Base-by-base conservation (phyloP, 441 rosid genomes). In the Jatropha podagrica region DNA sequence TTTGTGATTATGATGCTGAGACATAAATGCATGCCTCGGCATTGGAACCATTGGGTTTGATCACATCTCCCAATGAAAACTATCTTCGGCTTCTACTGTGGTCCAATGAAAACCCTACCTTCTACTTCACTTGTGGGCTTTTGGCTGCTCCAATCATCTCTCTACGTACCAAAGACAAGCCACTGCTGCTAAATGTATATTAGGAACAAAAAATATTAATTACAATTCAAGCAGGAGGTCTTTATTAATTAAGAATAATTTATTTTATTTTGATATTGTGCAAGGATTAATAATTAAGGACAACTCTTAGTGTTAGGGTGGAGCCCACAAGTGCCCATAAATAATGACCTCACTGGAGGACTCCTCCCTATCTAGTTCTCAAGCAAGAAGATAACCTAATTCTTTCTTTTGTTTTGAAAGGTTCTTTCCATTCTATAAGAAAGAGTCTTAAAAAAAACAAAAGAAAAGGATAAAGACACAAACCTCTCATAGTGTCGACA, bases 401-500 rank as follows among this genome's bases (percentile, higher is more conserved):
- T 44, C 48, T 44, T 42, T 32, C 7, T 44, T 44, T 44, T 7
- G 48, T 44, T 44, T 44, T 14, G 10, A 12, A 11, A 12, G 15
- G 15, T 51, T 12, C 56, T 51, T 51, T 11, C 9, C 48, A 44
- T 44, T 44, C 48, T 32, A 32, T 32, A 32, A 32, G 32, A 27
- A 2, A 1, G 23, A 32, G 32, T 11, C 48, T 11, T 11, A 44
- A 44, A 6, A 6, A 44, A 44, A 10, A 7, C 48, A 44, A 44
- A 44, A 44, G 10, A 32, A 32, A 32, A 44, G 48, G 10, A 44
- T 1, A 44, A 44, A 44, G 10, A 44, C n/a, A 58, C 2, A 62
- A 74, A 68, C 74, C n/a, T 72, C 85, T 81, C 91, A 82, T 78
- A 81, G 90, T 86, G 90, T 90, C 97, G 88, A 89, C 94, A 95